Evolutionary conservation across 2,329 filamentous ascomycete species (phyloP), one percentile per base, ranked within the genome.

Genomic region (Stachybotrys chlorohalonatus): DNA sequence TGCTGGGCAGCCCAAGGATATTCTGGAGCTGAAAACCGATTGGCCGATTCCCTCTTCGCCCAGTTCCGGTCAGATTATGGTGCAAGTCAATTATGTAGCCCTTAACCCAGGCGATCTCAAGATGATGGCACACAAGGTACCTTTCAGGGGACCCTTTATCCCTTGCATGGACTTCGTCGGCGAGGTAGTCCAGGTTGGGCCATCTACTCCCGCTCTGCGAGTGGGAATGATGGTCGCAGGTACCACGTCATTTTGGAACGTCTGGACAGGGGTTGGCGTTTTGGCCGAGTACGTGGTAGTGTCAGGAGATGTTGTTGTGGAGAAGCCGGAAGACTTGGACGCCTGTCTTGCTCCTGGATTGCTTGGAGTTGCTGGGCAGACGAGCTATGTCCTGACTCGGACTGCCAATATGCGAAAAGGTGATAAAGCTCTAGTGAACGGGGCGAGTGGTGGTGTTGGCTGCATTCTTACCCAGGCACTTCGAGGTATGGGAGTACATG

Each of bases 271-370:
- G 49, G 56, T 60, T 31, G 70, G 71, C 31, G 62, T 63, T 2
- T 61, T 73, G n/a, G 65, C 66, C 7, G 66, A 69, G 58, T 72
- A 70, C 52, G 53, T 70, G 2, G 62, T 66, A 9, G 60, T 74
- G 7, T 66, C 69, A 5, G 64, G 62, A 1, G 58, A 63, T 17
- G 54, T 64, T 11, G 64, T 73, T 6, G 62, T 57, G 0, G 55
- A 53, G 16, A 59, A 65, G 36, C 71, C 70, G 1, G n/a, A 46
- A 4, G 58, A 53, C 7, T 55, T 65, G 24, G 52, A 55, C 1
- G 17, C 54, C 13, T 31, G 56, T 3, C 64, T 63, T 42, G 63
- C 64, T 1, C 66, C 64, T 0, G 70, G 62, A 1, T 63, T 53
- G 11, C 30, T 72, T 31, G 66, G 71, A 15, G 60, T 71, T 11